phyloP scores from a whole-genome alignment of 495 filamentous ascomycete genomes.

The Podospora fimiseda region DNA sequence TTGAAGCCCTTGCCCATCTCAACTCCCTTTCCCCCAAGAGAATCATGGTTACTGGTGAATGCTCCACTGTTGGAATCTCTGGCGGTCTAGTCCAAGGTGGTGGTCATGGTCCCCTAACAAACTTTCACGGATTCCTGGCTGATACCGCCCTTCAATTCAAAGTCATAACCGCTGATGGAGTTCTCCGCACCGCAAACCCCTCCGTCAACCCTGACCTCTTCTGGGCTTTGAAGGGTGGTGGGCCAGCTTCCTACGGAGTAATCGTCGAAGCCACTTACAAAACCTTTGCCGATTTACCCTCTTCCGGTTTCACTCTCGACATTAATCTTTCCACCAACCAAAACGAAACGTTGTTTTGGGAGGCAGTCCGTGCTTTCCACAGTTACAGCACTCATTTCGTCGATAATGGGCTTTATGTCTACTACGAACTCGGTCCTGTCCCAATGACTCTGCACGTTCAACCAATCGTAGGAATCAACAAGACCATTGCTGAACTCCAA shows the following conservation, averaged over 20 bases:
- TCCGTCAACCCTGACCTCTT: constrained; percentile 53
- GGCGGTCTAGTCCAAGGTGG: constrained; percentile 54
- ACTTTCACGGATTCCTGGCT: constrained; percentile 47
- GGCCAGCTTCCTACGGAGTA: constrained; percentile 51
- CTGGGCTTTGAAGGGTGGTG: constrained; percentile 59
- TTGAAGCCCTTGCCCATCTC: constrained; percentile 38
- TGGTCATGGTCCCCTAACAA: constrained; percentile 51
- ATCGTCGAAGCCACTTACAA: constrained; percentile 48
- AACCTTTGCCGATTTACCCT: constrained; percentile 37
- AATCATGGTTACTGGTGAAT: constrained; percentile 45
- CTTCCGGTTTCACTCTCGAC: constrained; percentile 35
- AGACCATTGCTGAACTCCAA: constrained; percentile 34
- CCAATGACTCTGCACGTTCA: constrained; percentile 29
- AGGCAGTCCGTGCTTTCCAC: constrained; percentile 41
- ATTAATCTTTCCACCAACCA: constrained; percentile 33
- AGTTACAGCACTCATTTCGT: constrained; percentile 34
- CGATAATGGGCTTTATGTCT: constrained; percentile 41
- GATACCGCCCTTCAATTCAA: constrained; percentile 49
- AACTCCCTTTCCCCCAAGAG: constrained; percentile 37
- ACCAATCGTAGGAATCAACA: constrained; percentile 41
- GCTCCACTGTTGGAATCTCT: constrained; percentile 39
- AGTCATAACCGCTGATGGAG: constrained; percentile 53
- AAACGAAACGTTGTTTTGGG: constrained; percentile 36
- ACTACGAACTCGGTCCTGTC: constrained; percentile 36
- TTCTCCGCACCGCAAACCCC: constrained; percentile 44